Evolutionary conservation across 2,329 filamentous ascomycete genomes (phyloP).

Genomic region (Penicillium sumatraense): DNA sequence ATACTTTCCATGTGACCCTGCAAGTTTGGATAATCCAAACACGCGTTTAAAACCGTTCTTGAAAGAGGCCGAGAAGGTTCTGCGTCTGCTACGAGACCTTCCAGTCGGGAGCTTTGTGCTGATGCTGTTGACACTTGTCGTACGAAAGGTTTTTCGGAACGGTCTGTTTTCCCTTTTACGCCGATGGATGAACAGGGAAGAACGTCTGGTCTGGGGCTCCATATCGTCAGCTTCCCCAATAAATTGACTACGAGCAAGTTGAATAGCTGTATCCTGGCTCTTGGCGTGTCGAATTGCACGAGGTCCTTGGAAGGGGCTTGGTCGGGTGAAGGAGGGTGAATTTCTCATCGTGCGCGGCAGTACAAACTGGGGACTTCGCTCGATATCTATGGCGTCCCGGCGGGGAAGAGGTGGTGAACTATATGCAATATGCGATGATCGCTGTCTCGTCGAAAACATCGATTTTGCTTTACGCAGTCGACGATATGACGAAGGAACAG

Average conservation of each 20-base stretch:
- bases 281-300: conserved; percentile 28
- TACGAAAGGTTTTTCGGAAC: conserved; percentile 43
- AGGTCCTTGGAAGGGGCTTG: conserved; percentile 25
- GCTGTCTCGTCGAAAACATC: conserved; percentile 50
- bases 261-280: conserved; percentile 45
- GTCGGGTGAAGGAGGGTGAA: conserved; percentile 49
- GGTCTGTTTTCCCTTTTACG: conserved; percentile 37
- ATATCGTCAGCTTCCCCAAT: conserved; percentile 29
- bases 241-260: conserved; percentile 48
- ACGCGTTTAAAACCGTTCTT: conserved; percentile 48
- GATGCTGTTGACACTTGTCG: conserved; percentile 28
- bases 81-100: conserved; percentile 32
- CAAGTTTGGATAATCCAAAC: conserved; percentile 39
- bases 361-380: conserved; percentile 23
- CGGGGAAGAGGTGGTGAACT: conserved; percentile 15
- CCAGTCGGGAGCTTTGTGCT: conserved; percentile 13
- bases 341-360: conserved; percentile 38
- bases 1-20: conserved; percentile 5
- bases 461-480: conserved; percentile 53
- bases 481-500: conserved; percentile 52
- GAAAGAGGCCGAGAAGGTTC: conserved; percentile 47
- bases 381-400: conserved; percentile 15
- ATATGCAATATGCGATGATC: conserved; percentile 28
- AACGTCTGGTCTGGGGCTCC: conserved; percentile 24
- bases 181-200: conserved; percentile 28